These are phyloP conservation scores for Coccomyxa subellipsoidea DNA, from an alignment of 163 green algal species.

Conservation along the genomic window DNA sequence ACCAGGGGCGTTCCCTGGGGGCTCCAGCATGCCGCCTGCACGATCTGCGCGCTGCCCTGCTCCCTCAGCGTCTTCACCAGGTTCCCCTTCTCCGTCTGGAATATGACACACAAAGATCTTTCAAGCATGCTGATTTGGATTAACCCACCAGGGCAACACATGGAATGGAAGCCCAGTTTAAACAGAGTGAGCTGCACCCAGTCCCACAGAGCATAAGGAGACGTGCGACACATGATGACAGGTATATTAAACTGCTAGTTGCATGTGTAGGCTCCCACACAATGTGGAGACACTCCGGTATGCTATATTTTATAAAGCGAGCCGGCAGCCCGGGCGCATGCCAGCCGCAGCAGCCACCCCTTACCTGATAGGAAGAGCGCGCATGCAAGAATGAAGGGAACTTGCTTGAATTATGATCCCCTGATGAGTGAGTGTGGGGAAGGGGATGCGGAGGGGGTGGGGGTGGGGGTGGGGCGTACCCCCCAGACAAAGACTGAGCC, in stretches of 20 bases:
- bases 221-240: neutral
- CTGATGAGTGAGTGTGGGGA: too few species aligned
- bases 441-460: too few species aligned
- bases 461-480: constrained; percentile 8
- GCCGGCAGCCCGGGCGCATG: too few species aligned
- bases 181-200: neutral
- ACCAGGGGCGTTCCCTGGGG: constrained; percentile 42
- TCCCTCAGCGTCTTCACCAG: constrained; percentile 35
- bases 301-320: too few species aligned
- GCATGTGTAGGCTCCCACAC: too few species aligned
- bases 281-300: too few species aligned
- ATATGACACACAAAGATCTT: neutral
- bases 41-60: constrained; percentile 11
- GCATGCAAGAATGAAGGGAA: too few species aligned
- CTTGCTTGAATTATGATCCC: too few species aligned
- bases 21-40: constrained; percentile 51
- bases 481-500: constrained; percentile 58
- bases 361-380: too few species aligned
- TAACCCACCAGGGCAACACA: too few species aligned
- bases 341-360: too few species aligned
- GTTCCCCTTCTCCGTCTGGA: constrained; percentile 16
- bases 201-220: neutral
- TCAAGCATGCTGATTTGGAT: neutral
- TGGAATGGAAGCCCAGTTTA: too few species aligned
- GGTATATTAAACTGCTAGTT: neutral